Percentiles rank a stretch among this genome's conserved stretches.
phyloP scores from a whole-genome alignment of 2,329 filamentous ascomycete species.

The Hypoxylon sp. region DNA sequence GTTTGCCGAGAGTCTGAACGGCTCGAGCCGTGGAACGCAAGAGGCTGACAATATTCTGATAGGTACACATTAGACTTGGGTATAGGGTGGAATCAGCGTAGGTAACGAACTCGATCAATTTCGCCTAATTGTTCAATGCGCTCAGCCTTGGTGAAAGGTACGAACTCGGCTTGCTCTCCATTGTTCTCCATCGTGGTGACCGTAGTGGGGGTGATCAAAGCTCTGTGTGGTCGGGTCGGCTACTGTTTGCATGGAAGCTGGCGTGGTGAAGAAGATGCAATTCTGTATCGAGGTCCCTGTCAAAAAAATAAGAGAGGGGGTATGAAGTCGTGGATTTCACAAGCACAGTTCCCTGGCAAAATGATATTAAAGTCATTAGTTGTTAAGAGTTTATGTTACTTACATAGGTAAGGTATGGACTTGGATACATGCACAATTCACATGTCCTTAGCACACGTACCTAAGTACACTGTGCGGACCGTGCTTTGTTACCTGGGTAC shows the following conservation, averaged over 20 bases:
- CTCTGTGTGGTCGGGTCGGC: not conserved
- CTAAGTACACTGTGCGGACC: not conserved
- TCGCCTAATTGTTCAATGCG: conserved; percentile 85
- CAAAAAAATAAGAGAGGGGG: too few relatives aligned
- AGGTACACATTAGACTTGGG: conserved; percentile 49
- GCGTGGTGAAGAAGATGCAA: not conserved
- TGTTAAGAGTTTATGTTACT: too few relatives aligned
- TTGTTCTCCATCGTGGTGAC: conserved; percentile 40
- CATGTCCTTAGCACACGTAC: not conserved
- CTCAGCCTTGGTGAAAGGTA: conserved; percentile 79
- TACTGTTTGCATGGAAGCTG: not conserved
- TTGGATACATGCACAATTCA: not conserved
- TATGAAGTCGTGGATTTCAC: too few relatives aligned
- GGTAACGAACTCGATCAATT: conserved; percentile 75
- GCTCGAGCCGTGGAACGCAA: conserved; percentile 73
- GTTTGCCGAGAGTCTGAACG: conserved; percentile 73
- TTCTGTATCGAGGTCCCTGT: not conserved
- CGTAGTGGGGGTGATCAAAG: not conserved
- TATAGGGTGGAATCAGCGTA: not conserved
- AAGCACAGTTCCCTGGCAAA: too few relatives aligned
- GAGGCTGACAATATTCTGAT: conserved; percentile 59
- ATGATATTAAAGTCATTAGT: too few relatives aligned
- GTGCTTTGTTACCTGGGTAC: conserved; percentile 6
- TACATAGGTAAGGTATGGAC: not conserved
- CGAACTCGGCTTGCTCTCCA: conserved; percentile 53